These are phyloP conservation scores for Vigna angularis DNA, from an alignment of 306 rosid species.

Conservation along the genomic window DNA sequence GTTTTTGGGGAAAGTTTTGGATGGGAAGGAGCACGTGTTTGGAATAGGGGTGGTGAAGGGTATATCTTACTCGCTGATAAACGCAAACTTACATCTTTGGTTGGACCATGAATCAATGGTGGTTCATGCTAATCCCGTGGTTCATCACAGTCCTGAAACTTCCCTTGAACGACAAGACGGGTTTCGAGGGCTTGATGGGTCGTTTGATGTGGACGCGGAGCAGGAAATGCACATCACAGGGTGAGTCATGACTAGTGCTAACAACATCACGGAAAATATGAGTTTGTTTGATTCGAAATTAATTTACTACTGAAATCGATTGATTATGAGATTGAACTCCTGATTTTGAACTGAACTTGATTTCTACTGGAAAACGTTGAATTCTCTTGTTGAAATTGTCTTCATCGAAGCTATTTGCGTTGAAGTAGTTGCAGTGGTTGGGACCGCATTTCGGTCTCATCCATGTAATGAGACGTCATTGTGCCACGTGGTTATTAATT, in stretches of 20 bases:
- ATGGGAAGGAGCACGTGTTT: constrained; percentile 59
- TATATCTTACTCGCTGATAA: constrained; percentile 77
- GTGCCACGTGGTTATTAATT: too few relatives aligned
- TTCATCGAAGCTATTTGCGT: constrained; percentile 88
- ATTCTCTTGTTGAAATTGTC: constrained; percentile 24
- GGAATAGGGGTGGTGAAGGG: constrained; percentile 70
- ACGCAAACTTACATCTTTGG: constrained; percentile 90
- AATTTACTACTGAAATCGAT: constrained; percentile 26
- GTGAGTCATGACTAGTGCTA: constrained; percentile 73
- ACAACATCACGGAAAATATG: constrained; percentile 50
- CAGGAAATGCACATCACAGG: constrained; percentile 54
- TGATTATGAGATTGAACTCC: constrained; percentile 50
- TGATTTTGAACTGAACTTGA: too few relatives aligned
- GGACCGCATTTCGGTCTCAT: constrained; percentile 63
- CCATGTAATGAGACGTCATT: too few relatives aligned
- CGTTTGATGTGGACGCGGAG: constrained; percentile 60
- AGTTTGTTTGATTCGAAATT: too few relatives aligned
- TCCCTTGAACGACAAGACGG: constrained; percentile 47
- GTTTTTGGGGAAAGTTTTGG: constrained; percentile 67
- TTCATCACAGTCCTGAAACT: constrained; percentile 43
- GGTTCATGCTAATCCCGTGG: constrained; percentile 44
- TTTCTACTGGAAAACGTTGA: too few relatives aligned
- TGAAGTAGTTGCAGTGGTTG: constrained; percentile 93
- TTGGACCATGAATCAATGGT: constrained; percentile 53
- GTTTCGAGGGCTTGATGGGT: constrained; percentile 68